These are phyloP conservation scores for Babesia microti DNA, from an alignment of 169 alveolate genomes.

Conservation along the genomic window DNA sequence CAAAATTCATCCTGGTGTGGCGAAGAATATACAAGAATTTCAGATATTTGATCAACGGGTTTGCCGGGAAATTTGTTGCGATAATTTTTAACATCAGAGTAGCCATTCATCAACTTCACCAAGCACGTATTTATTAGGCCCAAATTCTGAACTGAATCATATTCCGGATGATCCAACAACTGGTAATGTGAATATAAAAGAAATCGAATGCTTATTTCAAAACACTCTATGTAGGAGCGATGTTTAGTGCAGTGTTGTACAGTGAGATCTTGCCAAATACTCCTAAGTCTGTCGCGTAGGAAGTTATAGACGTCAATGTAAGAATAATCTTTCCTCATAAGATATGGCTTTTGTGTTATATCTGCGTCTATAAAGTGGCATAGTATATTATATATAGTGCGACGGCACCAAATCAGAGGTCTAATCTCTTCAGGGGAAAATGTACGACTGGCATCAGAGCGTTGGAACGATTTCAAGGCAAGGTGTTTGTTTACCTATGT, in stretches of 20 bases:
- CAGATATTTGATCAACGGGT: constrained; percentile 11
- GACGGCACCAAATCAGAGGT: constrained; percentile 70
- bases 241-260: constrained; percentile 70
- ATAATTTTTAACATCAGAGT: constrained; percentile 55
- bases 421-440: constrained; percentile 62
- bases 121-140: constrained; percentile 63
- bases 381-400: constrained; percentile 57
- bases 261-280: constrained; percentile 73
- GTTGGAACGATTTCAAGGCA: constrained; percentile 65
- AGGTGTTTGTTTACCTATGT: constrained; percentile 44
- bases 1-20: constrained; percentile 75
- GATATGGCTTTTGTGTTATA: constrained; percentile 25
- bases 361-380: constrained; percentile 67
- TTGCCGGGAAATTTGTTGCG: no score
- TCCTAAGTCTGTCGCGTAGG: constrained; percentile 66
- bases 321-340: constrained; percentile 42
- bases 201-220: constrained; percentile 65
- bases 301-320: constrained; percentile 68
- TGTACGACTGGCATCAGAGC: constrained; percentile 71
- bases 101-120: constrained; percentile 70
- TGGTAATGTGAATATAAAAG: constrained; percentile 59
- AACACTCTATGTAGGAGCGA: constrained; percentile 65
- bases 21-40: constrained; percentile 52
- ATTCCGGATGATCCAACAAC: constrained; percentile 51
- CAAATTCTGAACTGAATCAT: constrained; percentile 58